Base-by-base conservation (phyloP, 768 basidiomycete genomes). In the Collybia sp. region DNA sequence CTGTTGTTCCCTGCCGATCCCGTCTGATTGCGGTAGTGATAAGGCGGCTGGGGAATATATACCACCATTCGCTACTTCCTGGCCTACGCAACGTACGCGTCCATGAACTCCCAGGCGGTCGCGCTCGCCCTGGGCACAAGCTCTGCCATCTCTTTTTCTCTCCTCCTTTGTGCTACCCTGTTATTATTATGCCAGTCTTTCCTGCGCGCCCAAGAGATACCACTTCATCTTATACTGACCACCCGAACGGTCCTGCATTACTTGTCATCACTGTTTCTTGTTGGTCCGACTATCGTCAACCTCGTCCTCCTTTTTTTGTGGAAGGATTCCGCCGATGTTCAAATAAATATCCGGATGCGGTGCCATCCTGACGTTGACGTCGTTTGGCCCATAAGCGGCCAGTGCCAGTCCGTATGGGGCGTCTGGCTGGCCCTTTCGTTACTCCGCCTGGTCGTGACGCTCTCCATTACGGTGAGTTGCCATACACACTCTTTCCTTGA, bases 281-380 rank as follows among this genome's bases (percentile, higher is more conserved):
- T 83, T 38, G 68, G 60, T 2, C 77, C 80, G 12, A 71, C 85
- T 25, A 53, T 75, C 38, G 65, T 71, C 52, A 88, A 84, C 55
- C 50, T 86, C 34, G 72, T 65, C 6, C 60, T 88, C 16, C 66
- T 82, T 34, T 69, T 73, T 35, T 42, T 72, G 8, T 85, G 83
- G 83, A 72, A 68, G 52, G 60, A 67, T 16, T 58, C 69, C 9
- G 42, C 67, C 1, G 60, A 69, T 44, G 32, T 58, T 20, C 68
- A 68, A 44, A 49, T 76, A 37, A 63, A 66, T 44, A 54, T 67
- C 32, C 58, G 56, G 17, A 59, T 60, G 37, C 72, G 79, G n/a
- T 88, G 87, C 48, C 61, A 65, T 38, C 69, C 84, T 65, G 81
- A 85, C 50, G 65, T 87, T 36, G 87, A 88, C 56, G 68, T 81